phyloP scores from a whole-genome alignment of 1,284 basidiomycete species.

The Cryptococcus amylolentus region DNA sequence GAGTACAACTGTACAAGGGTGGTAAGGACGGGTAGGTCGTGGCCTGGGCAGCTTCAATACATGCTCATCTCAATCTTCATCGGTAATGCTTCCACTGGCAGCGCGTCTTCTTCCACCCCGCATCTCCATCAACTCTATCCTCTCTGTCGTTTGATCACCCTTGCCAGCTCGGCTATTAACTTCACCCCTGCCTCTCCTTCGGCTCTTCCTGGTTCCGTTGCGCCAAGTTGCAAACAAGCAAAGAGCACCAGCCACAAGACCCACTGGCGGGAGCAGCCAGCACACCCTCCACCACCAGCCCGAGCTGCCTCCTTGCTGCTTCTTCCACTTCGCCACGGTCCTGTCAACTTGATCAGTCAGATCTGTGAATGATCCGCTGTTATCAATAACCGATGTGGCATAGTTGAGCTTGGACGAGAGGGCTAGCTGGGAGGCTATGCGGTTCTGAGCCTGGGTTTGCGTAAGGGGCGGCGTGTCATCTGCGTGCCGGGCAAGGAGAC shows the following conservation, averaged over 20 bases:
- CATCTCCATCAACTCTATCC: constrained; percentile 34
- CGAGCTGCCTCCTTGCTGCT: constrained; percentile 54
- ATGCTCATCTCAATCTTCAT: constrained; percentile 3
- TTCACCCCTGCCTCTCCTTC: constrained; percentile 34
- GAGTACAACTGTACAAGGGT: no score
- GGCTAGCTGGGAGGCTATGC: constrained; percentile 76
- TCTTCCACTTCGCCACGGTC: constrained; percentile 61
- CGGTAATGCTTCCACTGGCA: constrained; percentile 12
- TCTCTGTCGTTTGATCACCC: constrained; percentile 14
- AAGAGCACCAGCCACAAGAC: constrained; percentile 48
- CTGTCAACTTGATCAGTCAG: constrained; percentile 66
- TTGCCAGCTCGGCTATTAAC: constrained; percentile 12
- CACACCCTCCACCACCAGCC: constrained; percentile 62
- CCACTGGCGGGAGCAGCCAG: constrained; percentile 80
- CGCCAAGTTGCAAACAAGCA: constrained; percentile 24
- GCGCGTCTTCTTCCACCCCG: constrained; percentile 19
- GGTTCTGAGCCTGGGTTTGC: constrained; percentile 58
- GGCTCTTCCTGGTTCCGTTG: constrained; percentile 11
- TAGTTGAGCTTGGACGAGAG: constrained; percentile 74
- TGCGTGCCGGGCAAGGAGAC: constrained; percentile 65
- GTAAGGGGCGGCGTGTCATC: constrained; percentile 53
- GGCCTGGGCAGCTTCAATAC: no score
- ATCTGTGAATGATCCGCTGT: constrained; percentile 70
- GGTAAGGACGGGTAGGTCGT: no score
- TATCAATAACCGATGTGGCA: constrained; percentile 85